phyloP scores from a whole-genome alignment of 345 rosid genomes.

The Hibiscus mutabilis region DNA sequence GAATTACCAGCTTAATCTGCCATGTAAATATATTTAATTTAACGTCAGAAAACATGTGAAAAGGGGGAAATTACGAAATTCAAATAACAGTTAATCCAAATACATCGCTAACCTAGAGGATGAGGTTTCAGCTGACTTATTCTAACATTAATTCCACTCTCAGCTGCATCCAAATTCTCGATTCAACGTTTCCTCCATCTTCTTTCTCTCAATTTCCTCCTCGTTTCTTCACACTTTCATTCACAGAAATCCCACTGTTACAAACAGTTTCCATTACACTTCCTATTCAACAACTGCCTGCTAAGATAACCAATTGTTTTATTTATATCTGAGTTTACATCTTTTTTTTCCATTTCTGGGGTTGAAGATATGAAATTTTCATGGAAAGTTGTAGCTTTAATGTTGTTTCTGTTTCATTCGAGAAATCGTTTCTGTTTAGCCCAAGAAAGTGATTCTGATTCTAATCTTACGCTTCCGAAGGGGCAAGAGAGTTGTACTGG shows the following conservation, averaged over 20 bases:
- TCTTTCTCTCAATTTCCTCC: not conserved
- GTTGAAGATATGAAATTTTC: conserved; percentile 16
- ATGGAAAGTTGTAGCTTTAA: conserved; percentile 6
- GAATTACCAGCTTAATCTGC: not conserved
- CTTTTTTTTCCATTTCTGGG: not conserved
- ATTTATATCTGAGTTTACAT: not conserved
- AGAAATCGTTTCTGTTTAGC: not conserved
- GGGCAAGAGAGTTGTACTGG: conserved; percentile 26
- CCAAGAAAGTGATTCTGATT: conserved; percentile 9
- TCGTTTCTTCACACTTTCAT: not conserved
- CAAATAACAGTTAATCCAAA: conserved; percentile 10
- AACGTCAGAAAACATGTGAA: too few relatives aligned
- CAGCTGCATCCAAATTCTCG: conserved; percentile 8
- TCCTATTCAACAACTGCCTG: not conserved
- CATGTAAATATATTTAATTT: not conserved
- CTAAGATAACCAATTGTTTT: not conserved
- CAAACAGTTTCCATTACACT: not conserved
- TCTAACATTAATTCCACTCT: conserved; percentile 16
- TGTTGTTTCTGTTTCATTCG: conserved; percentile 1
- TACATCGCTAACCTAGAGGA: conserved; percentile 22
- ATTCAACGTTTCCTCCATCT: not conserved
- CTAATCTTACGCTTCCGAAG: conserved; percentile 22
- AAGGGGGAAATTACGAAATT: too few relatives aligned
- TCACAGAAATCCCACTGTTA: not conserved
- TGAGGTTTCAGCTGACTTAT: conserved; percentile 24